A percentile compares a stretch with the other conserved stretches of the same genome.
phyloP scores from a whole-genome alignment of 164 flowering plant species.

The Magnolia officinalis region DNA sequence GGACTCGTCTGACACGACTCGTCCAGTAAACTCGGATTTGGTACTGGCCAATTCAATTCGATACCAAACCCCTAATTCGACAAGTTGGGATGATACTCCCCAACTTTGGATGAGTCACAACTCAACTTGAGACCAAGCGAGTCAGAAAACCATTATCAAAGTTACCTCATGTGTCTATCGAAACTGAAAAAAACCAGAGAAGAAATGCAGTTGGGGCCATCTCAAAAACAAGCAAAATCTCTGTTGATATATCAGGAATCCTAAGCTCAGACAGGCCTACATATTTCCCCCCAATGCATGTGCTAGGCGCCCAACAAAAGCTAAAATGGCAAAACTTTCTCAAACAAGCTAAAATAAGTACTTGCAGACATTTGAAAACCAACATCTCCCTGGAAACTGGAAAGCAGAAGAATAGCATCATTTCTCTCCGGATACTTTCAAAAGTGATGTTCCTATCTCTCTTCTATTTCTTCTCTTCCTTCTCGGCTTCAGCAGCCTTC shows the following conservation, averaged over 20 bases:
- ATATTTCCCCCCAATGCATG: background rate
- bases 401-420: background rate
- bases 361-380: background rate
- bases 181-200: background rate
- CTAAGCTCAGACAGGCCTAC: background rate
- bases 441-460: background rate
- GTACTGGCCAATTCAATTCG: too few species aligned
- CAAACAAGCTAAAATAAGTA: background rate
- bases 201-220: background rate
- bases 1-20: too few species aligned
- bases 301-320: background rate
- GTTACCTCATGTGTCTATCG: too few species aligned
- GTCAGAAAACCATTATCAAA: too few species aligned
- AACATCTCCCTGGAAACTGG: background rate
- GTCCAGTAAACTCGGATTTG: too few species aligned
- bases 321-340: background rate
- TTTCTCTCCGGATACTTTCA: background rate
- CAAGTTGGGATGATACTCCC: too few species aligned
- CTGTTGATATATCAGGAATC: background rate
- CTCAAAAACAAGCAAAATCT: background rate
- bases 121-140: too few species aligned
- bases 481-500: conserved; percentile 65
- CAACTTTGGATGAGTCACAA: too few species aligned
- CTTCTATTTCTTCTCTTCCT: conserved; percentile 55
- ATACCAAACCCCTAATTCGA: too few species aligned